Evolutionary conservation across 2,329 filamentous ascomycete species (phyloP).

Genomic region (Fusarium brevicatenulatum): DNA sequence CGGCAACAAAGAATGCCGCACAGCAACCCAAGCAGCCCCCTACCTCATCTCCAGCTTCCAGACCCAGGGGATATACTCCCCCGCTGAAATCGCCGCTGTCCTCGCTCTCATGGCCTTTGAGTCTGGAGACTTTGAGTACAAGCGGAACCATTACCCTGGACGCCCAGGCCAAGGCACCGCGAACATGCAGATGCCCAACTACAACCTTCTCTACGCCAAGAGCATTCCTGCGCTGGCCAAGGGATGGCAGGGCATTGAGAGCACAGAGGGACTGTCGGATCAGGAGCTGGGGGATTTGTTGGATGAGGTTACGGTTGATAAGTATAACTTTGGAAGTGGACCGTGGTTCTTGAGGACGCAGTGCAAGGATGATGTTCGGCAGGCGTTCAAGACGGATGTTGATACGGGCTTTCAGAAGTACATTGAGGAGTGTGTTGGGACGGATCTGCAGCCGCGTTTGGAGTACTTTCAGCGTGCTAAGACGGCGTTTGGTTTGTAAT

Average conservation of each 20-base stretch:
- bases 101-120: conserved; percentile 78
- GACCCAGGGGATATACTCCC: conserved; percentile 64
- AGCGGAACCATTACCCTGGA: conserved; percentile 69
- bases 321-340: conserved; percentile 64
- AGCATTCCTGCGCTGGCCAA: conserved; percentile 52
- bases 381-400: conserved; percentile 48
- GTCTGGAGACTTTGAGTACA: conserved; percentile 75
- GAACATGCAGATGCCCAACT: conserved; percentile 62
- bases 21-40: conserved; percentile 68
- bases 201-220: conserved; percentile 60
- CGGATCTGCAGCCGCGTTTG: conserved; percentile 45
- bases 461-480: conserved; percentile 59
- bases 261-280: conserved; percentile 42
- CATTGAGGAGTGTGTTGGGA: conserved; percentile 59
- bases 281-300: conserved; percentile 54
- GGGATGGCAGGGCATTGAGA: conserved; percentile 46
- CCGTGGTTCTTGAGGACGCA: conserved; percentile 62
- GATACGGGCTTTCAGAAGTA: conserved; percentile 58
- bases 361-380: conserved; percentile 51
- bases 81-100: conserved; percentile 74
- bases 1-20: conserved; percentile 69
- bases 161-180: conserved; percentile 75
- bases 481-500: conserved; percentile 55
- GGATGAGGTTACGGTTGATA: conserved; percentile 57
- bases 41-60: conserved; percentile 66